Base-by-base conservation (phyloP, 371 early-diverging fungal species). In the Mucor velutinosus region DNA sequence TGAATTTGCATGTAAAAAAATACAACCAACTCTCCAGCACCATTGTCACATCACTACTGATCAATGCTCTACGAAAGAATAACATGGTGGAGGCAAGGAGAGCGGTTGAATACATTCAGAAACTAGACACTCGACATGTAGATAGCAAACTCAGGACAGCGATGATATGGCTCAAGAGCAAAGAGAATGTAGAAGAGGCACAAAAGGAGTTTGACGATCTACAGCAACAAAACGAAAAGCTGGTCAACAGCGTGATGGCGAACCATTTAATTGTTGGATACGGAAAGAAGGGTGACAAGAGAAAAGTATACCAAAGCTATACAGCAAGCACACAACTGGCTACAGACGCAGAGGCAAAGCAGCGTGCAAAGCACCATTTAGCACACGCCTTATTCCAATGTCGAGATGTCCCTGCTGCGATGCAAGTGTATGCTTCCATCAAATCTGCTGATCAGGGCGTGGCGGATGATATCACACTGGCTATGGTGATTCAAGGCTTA, bases 401-500 rank as follows among this genome's bases (percentile, higher is more conserved):
- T 33, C 76, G 76, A 5, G 82, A 81, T 39, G 72, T 81, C 2
- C 76, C 82, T 29, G 77, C 73, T 19, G 82, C 82, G 1, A 32
- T 81, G 19, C 25, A 60, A 19, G 76, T 76, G 1, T 81, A 76
- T 68, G 62, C 65, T n/a, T 37, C 64, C n/a, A 77, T 81, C 74
- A 74, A 76, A 17, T 25, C 60, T 19, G 53, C 53, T 53, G 61
- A 67, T 7, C 58, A 65, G 49, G 69, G 65, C n/a, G 58, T 77
- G 41, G 77, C 82, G 0, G 83, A 83, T 30, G 75, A 76, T 33
- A 66, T 83, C 7, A 80, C 80, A 0, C 12, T 73, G 56, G 83
- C 83, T 3, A 80, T 83, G 77, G 67, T 83, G 21, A 69, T 83
- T 17, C 74, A 76, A 17, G 83, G 81, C 11, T 63, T 80, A 12